Evolutionary conservation across 306 rosid species (phyloP).

Genomic region (Begonia peltatifolia): DNA sequence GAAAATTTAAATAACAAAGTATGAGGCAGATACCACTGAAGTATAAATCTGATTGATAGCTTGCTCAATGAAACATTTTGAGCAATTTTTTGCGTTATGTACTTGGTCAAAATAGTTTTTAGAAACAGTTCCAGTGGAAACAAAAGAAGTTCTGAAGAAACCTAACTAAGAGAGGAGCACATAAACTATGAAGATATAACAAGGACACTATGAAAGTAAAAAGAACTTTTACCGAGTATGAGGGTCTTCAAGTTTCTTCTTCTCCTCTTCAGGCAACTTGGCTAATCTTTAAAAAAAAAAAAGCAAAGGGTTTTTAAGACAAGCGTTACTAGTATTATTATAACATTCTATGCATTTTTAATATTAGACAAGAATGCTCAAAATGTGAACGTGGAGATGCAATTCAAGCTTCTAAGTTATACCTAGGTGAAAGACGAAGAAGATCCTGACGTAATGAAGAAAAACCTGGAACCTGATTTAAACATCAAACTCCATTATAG

Average conservation of each 20-base stretch:
- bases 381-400: background rate
- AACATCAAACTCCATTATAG: conserved; percentile 1
- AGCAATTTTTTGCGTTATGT: no score
- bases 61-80: no score
- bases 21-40: no score
- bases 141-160: conserved; percentile 7
- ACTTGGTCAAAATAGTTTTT: no score
- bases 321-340: no score
- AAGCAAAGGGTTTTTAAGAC: background rate
- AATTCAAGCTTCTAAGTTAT: conserved; percentile 6
- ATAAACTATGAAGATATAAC: conserved; percentile 6
- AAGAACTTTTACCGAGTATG: conserved; percentile 50
- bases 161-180: no score
- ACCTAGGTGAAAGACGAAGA: conserved; percentile 70
- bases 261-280: conserved; percentile 56
- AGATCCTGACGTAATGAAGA: conserved; percentile 57
- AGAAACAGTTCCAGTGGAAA: background rate
- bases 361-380: conserved; percentile 2
- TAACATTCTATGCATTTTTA: no score
- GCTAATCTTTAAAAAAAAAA: conserved; percentile 44
- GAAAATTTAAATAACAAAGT: no score
- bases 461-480: conserved; percentile 43
- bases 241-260: conserved; percentile 76
- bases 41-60: no score
- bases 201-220: conserved; percentile 8